Base-by-base conservation (phyloP, 2,329 filamentous ascomycete genomes). In the Leptographium radiaticola region DNA sequence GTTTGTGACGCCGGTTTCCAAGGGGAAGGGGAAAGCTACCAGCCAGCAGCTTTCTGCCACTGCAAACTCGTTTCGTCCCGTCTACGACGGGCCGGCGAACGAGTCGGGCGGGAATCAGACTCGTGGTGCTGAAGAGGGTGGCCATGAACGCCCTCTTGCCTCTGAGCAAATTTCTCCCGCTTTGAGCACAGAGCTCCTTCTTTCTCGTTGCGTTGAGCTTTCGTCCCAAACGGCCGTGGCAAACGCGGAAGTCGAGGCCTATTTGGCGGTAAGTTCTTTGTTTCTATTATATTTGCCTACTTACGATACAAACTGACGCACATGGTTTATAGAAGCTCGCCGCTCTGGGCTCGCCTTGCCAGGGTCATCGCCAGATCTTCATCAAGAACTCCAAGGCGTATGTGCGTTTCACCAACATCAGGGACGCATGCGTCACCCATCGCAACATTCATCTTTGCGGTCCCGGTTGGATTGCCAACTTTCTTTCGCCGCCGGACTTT, bases 1-100 rank as follows among this genome's bases (percentile, higher is more conserved):
- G 0, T 83, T 83, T 56, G 62, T 77, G 38, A 75, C 72, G 2
- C 64, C 65, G 44, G 60, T 64, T 18, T 61, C 60, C 16, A 56
- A 63, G 16, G 61, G 58, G 46, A 56, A 63, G 16, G 61, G 58
- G 46, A 58, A 63, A 61, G 16, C 9, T 3, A 67, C 70, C 49
- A 39, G 38, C 36, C 72, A 70, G 55, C 76, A 79, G 58, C 68
- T 87, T 25, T 86, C 83, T 5, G 80, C 84, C 1, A 83, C 77
- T 8, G 82, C 83, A 1, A 78, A 76, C 1, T 63, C 73, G 1
- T 87, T 87, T 59, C 77, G 74, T 16, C 83, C 83, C 7, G 67
- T 73, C 51, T 64, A 64, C 36, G 57, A 1, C 44, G 60, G 51
- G 48, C 63, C 53, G 53, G 59, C 54, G 45, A 60, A 53, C 5